These are phyloP conservation scores for Diplodia mutila DNA, from an alignment of 2,329 filamentous ascomycete species.

Conservation along the genomic window DNA sequence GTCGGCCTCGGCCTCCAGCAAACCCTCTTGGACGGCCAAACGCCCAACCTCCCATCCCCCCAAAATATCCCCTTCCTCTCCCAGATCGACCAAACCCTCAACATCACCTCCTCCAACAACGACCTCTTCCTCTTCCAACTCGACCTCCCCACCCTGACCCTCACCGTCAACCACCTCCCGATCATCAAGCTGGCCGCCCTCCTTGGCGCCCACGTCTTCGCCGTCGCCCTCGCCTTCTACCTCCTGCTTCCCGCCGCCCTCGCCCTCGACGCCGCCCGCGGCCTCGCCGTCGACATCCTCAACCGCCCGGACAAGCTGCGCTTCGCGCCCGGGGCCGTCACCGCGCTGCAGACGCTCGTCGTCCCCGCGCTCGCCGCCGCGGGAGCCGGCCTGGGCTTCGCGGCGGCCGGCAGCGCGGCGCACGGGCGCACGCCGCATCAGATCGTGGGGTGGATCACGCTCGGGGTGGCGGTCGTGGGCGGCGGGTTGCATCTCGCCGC, in stretches of 20 bases:
- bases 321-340: neutral
- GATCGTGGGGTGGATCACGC: constrained; percentile 4
- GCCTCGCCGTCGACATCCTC: neutral
- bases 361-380: neutral
- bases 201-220: constrained; percentile 1
- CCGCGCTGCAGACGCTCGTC: neutral
- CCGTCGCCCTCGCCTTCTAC: constrained; percentile 16
- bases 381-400: neutral
- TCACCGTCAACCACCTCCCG: neutral
- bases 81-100: neutral
- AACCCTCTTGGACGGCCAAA: neutral
- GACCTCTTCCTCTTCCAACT: neutral
- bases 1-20: constrained; percentile 5
- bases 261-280: neutral
- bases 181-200: neutral
- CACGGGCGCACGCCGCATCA: constrained; percentile 15
- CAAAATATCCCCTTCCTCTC: constrained; percentile 1
- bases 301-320: neutral
- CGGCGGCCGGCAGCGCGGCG: neutral
- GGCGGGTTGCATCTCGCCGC: neutral
- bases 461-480: neutral
- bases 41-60: neutral
- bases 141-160: neutral
- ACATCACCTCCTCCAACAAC: neutral
- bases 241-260: constrained; percentile 8